Percentiles rank a stretch among this genome's conserved stretches.
phyloP scores from a whole-genome alignment of 2,329 filamentous ascomycete species.

The Penicillium sp. region DNA sequence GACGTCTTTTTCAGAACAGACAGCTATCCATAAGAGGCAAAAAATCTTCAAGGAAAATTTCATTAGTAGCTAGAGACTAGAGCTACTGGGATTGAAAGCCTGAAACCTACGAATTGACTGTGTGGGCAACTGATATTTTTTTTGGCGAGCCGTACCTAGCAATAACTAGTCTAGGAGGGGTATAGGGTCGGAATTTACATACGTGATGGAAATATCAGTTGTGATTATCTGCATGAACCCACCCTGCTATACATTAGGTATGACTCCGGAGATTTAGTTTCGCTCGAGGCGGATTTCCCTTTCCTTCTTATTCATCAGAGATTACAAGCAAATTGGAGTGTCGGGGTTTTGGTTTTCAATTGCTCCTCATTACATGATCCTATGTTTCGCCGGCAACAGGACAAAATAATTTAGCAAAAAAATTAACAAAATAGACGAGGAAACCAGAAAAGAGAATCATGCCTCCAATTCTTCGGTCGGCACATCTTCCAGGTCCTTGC shows the following conservation, averaged over 20 bases:
- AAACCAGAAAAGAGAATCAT: constrained; percentile 17
- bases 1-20: background rate
- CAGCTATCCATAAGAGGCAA: background rate
- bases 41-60: background rate
- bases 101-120: background rate
- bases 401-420: background rate
- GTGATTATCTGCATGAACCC: background rate
- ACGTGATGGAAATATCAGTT: background rate
- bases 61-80: background rate
- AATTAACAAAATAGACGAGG: background rate
- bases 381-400: constrained; percentile 1
- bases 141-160: background rate
- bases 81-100: background rate
- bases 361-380: background rate
- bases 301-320: background rate
- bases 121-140: background rate
- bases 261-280: background rate
- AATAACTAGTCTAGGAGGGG: background rate
- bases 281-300: background rate
- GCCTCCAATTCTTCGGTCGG: constrained; percentile 74
- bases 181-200: background rate
- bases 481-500: constrained; percentile 72
- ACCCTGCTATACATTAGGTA: background rate
- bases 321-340: background rate
- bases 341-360: background rate